Evolutionary conservation across 805 yeast species (phyloP).

Genomic region (Barnettozyma pratensis): DNA sequence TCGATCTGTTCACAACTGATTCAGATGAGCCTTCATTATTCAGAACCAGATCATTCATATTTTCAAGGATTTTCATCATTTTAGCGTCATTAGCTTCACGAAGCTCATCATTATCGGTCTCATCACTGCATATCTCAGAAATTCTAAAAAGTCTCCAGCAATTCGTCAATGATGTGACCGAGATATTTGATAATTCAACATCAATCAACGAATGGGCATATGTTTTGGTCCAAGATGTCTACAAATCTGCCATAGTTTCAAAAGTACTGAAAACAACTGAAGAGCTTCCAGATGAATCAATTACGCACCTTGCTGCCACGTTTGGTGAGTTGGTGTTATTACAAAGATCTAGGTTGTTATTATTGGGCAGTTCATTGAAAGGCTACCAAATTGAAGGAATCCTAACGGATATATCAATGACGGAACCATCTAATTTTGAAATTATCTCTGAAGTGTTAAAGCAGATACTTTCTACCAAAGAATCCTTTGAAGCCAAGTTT

Average conservation of each 20-base stretch:
- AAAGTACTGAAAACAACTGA: conserved; percentile 13
- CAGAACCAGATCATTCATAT: conserved; percentile 26
- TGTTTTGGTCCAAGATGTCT: conserved; percentile 37
- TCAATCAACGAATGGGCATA: conserved; percentile 37
- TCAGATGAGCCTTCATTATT: conserved; percentile 6
- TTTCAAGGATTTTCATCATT: conserved; percentile 32
- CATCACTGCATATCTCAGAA: conserved; percentile 36
- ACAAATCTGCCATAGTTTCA: conserved; percentile 20
- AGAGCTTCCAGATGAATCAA: conserved; percentile 21
- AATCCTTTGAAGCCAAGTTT: conserved; percentile 37
- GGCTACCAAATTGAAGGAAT: conserved; percentile 30
- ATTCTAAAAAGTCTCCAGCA: conserved; percentile 28
- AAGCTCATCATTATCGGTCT: conserved; percentile 36
- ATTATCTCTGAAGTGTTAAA: conserved; percentile 16
- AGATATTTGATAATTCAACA: conserved; percentile 18
- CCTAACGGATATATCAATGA: conserved; percentile 15
- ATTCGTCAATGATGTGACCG: conserved; percentile 37
- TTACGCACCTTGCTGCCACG: conserved; percentile 29
- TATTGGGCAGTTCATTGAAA: conserved; percentile 26
- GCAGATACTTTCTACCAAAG: conserved; percentile 27
- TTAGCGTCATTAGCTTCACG: conserved; percentile 32
- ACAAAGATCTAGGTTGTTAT: conserved; percentile 40
- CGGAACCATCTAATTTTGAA: not conserved
- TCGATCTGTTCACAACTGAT: not conserved
- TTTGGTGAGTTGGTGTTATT: conserved; percentile 45